Percentiles rank a stretch among this genome's conserved stretches.
Evolutionary conservation across 768 basidiomycete genomes (phyloP).

Genomic region (Pleurotus cornucopiae): DNA sequence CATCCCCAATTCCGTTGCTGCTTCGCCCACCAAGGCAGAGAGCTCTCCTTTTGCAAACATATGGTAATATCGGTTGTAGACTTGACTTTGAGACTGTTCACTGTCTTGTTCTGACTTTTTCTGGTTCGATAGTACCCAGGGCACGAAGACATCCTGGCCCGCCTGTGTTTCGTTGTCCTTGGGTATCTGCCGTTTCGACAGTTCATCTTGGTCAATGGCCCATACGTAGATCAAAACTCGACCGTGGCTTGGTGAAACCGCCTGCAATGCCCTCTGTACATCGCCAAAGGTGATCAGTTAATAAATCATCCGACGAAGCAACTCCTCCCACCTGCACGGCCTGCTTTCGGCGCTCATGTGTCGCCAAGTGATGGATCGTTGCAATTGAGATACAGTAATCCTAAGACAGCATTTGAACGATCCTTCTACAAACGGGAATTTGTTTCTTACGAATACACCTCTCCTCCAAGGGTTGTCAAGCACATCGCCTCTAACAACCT

Average conservation of each 20-base stretch:
- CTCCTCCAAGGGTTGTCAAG: slow-evolving; percentile 68
- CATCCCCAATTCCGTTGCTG: slow-evolving; percentile 56
- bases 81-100: slow-evolving; percentile 24
- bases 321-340: slow-evolving; percentile 61
- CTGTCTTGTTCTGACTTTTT: slow-evolving; percentile 16
- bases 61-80: slow-evolving; percentile 92
- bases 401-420: slow-evolving; percentile 32
- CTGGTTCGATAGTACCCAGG: slow-evolving; percentile 66
- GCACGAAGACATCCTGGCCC: slow-evolving; percentile 87
- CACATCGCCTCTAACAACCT: slow-evolving; percentile 81
- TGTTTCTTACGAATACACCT: slow-evolving; percentile 65
- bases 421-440: slow-evolving; percentile 3
- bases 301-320: too few relatives aligned
- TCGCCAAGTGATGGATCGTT: slow-evolving; percentile 94
- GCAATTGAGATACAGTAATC: slow-evolving; percentile 97
- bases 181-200: slow-evolving; percentile 71
- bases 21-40: slow-evolving; percentile 49
- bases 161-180: slow-evolving; percentile 15
- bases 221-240: slow-evolving; percentile 92
- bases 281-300: too few relatives aligned
- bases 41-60: slow-evolving; percentile 89
- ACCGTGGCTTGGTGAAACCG: slow-evolving; percentile 65
- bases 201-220: slow-evolving; percentile 89
- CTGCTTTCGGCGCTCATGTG: slow-evolving; percentile 60
- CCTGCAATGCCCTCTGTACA: slow-evolving; percentile 54